Evolutionary conservation across 2,329 filamentous ascomycete species (phyloP).

Genomic region (Monosporascus sp.): DNA sequence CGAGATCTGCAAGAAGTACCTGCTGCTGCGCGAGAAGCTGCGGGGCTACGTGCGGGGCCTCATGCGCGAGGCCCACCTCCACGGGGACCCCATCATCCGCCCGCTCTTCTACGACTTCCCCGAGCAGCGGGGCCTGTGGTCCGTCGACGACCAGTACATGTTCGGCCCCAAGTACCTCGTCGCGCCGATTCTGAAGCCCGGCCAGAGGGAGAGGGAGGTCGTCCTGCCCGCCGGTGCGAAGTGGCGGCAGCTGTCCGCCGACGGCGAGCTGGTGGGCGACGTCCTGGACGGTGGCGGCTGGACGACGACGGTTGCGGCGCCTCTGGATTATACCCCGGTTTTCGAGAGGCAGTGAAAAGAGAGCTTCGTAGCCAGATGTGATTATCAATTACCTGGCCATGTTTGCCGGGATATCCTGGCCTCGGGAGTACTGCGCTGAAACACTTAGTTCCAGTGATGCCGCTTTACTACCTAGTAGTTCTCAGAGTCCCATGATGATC

Average conservation of each 20-base stretch:
- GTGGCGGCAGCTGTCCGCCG: conserved; percentile 7
- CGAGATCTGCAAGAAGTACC: conserved; percentile 54
- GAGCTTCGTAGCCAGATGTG: background rate
- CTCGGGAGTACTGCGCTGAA: no score
- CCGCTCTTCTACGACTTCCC: conserved; percentile 62
- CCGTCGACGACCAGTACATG: conserved; percentile 58
- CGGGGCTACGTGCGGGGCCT: conserved; percentile 51
- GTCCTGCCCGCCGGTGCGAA: conserved; percentile 6
- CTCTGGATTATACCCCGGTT: conserved; percentile 14
- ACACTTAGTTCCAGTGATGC: no score
- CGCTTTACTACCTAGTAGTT: no score
- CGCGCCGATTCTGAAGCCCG: conserved; percentile 49
- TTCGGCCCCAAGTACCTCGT: conserved; percentile 56
- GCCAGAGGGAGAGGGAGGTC: conserved; percentile 23
- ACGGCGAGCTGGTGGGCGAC: conserved; percentile 7
- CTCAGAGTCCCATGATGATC: no score
- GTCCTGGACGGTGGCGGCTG: conserved; percentile 3
- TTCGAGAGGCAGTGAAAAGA: conserved; percentile 5
- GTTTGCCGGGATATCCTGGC: no score
- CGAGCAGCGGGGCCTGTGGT: conserved; percentile 47
- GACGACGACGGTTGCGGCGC: conserved; percentile 3
- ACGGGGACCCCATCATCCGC: conserved; percentile 57
- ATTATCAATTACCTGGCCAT: background rate
- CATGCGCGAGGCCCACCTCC: conserved; percentile 56
- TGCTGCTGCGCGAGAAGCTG: conserved; percentile 52